Percentiles rank a stretch among this genome's conserved stretches.
phyloP scores from a whole-genome alignment of 768 basidiomycete genomes.

The Myochromella boudieri region DNA sequence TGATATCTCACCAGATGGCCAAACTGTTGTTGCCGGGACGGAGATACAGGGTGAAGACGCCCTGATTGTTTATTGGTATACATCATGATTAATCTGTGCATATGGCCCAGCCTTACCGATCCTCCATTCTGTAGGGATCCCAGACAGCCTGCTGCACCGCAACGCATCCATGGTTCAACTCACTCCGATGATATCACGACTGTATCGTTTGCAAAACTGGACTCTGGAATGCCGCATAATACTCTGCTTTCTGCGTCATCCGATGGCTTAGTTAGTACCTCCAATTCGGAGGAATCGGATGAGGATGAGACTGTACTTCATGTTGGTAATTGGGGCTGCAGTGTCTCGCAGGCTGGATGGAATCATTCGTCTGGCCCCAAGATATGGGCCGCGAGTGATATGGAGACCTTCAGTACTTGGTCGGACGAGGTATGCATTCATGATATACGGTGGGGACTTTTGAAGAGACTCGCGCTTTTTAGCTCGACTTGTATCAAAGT shows the following conservation, averaged over 20 bases:
- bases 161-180: conserved; percentile 79
- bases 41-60: conserved; percentile 83
- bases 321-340: conserved; percentile 87
- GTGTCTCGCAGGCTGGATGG: conserved; percentile 78
- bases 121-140: conserved; percentile 63
- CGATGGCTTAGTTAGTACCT: conserved; percentile 78
- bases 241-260: conserved; percentile 79
- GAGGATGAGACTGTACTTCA: conserved; percentile 84
- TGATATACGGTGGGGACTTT: neutral
- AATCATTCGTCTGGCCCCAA: conserved; percentile 34
- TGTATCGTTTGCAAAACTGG: conserved; percentile 49
- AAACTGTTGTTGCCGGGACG: conserved; percentile 79
- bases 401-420: conserved; percentile 94
- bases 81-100: neutral
- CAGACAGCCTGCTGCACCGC: conserved; percentile 66
- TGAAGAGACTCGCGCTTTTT: conserved; percentile 1
- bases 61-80: conserved; percentile 79
- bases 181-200: conserved; percentile 94
- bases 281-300: conserved; percentile 71
- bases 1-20: conserved; percentile 69
- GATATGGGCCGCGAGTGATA: conserved; percentile 89
- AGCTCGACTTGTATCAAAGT: conserved; percentile 62
- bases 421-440: conserved; percentile 53
- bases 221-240: conserved; percentile 19
- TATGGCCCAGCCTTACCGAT: neutral